Evolutionary conservation across 306 rosid genomes (phyloP).

Genomic region (Begonia peltatifolia): DNA sequence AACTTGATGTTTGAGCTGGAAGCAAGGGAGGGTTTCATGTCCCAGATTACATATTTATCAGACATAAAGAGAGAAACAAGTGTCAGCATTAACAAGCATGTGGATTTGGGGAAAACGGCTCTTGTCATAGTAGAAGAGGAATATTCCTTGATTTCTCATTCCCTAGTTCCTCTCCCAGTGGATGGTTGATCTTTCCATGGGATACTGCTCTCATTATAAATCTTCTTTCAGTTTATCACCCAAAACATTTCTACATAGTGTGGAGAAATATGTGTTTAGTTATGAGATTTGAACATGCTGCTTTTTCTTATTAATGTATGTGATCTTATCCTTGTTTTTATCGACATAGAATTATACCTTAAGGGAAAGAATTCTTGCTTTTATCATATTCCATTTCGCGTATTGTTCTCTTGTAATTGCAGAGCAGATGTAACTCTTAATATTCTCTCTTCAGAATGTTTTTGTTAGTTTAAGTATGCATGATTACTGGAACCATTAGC

Average conservation of each 20-base stretch:
- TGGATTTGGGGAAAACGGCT: slow-evolving; percentile 79
- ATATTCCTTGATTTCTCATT: slow-evolving; percentile 87
- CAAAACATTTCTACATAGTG: slow-evolving; percentile 48
- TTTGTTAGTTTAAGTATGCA: too few relatives aligned
- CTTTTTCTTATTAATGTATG: neutral
- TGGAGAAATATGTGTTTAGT: slow-evolving; percentile 61
- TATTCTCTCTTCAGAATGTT: too few relatives aligned
- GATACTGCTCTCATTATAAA: slow-evolving; percentile 55
- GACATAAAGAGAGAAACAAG: slow-evolving; percentile 69
- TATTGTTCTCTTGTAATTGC: too few relatives aligned
- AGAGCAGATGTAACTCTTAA: too few relatives aligned
- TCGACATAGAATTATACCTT: neutral
- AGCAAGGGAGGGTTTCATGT: slow-evolving; percentile 67
- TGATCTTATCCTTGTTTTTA: neutral
- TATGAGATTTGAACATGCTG: slow-evolving; percentile 11
- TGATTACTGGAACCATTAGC: too few relatives aligned
- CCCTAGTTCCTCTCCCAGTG: slow-evolving; percentile 83
- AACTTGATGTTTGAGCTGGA: slow-evolving; percentile 33
- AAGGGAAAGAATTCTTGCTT: neutral
- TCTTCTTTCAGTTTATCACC: slow-evolving; percentile 49
- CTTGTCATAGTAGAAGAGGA: slow-evolving; percentile 83
- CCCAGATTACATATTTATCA: slow-evolving; percentile 49
- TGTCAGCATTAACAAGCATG: slow-evolving; percentile 58
- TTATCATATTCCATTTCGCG: too few relatives aligned
- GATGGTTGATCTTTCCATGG: slow-evolving; percentile 85